Evolutionary conservation across 805 yeast species (phyloP), one percentile per base, ranked within the genome.

Genomic region (Metschnikowia peoriensis): DNA sequence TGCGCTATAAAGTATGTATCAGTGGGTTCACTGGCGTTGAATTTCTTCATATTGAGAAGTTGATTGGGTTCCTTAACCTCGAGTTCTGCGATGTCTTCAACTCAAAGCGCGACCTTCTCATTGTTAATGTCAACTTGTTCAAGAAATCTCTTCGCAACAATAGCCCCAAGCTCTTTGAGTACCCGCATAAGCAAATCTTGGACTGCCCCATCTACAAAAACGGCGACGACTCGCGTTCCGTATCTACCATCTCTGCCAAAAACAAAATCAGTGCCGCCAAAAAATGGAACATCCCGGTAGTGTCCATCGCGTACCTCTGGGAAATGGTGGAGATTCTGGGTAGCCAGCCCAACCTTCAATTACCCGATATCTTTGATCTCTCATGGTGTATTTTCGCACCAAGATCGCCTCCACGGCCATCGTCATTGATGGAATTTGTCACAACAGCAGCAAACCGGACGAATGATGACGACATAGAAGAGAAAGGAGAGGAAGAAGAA

Each of bases 21-120:
- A 80, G 89, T 3, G 96, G 96, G 3, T 89, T 86, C 65, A 77
- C 83, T 17, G 96, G 96, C 0, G 83, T 88, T 28, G 96, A 89
- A 66, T 69, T 83, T 15, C 69, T 88, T 41, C 96, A 89, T 67
- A 63, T 87, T 11, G 82, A 80, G 8, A 86, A 87, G 62, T 73
- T 93, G 42, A 73, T 89, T 8, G 61, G 71, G 16, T 63, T 78
- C 29, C 60, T 87, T 27, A 84, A 86, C 28, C 81, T 85, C 48
- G 71, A 72, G 40, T 75, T 77, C 49, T 69, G 76, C 44, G 81
- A 77, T 0, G 70, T 78, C 2, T 70, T 89, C 50, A 77, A 79
- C 4, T 61, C 73, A 6, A 68, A 72, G 10, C 70, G 87, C 40
- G 87, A 86, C 58, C 61, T 86, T 14, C 69, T 89, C 34, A 69